Percentiles rank a stretch among this genome's conserved stretches.
These are phyloP conservation scores for Elasticomyces elasticus DNA, from an alignment of 495 filamentous ascomycete genomes.

Conservation along the genomic window DNA sequence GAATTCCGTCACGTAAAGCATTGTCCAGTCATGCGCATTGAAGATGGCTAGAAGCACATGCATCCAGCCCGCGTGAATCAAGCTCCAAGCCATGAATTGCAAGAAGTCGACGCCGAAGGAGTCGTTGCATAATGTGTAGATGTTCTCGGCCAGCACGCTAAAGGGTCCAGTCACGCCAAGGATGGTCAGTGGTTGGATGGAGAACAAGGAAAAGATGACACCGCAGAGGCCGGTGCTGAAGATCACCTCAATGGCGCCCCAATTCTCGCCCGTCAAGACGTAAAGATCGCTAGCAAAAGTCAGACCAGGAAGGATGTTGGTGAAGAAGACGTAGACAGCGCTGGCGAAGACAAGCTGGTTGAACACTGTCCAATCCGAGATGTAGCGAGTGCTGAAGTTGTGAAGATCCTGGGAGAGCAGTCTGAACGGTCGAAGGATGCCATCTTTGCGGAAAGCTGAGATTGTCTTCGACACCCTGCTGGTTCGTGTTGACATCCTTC, in stretches of 20 bases:
- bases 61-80: slow-evolving; percentile 55
- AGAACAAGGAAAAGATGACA: slow-evolving; percentile 30
- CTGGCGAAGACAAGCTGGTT: slow-evolving; percentile 63
- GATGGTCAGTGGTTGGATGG: slow-evolving; percentile 26
- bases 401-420: slow-evolving; percentile 51
- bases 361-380: slow-evolving; percentile 59
- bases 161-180: slow-evolving; percentile 29
- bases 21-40: slow-evolving; percentile 31
- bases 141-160: slow-evolving; percentile 40
- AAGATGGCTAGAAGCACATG: slow-evolving; percentile 33
- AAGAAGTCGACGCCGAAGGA: slow-evolving; percentile 7
- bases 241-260: slow-evolving; percentile 51
- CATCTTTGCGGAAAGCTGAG: not conserved
- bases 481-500: not conserved
- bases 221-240: slow-evolving; percentile 33
- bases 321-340: slow-evolving; percentile 67
- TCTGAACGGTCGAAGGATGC: slow-evolving; percentile 42
- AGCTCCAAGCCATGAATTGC: slow-evolving; percentile 63
- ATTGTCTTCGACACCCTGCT: not conserved
- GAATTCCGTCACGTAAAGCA: slow-evolving; percentile 35
- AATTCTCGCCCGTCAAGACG: slow-evolving; percentile 54
- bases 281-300: slow-evolving; percentile 65
- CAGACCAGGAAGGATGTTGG: slow-evolving; percentile 62
- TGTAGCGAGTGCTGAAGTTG: slow-evolving; percentile 46
- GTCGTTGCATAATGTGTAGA: slow-evolving; percentile 28